phyloP scores from a whole-genome alignment of 192 early-diverging fungal genomes.

The Jimgerdemannia flammicorona region DNA sequence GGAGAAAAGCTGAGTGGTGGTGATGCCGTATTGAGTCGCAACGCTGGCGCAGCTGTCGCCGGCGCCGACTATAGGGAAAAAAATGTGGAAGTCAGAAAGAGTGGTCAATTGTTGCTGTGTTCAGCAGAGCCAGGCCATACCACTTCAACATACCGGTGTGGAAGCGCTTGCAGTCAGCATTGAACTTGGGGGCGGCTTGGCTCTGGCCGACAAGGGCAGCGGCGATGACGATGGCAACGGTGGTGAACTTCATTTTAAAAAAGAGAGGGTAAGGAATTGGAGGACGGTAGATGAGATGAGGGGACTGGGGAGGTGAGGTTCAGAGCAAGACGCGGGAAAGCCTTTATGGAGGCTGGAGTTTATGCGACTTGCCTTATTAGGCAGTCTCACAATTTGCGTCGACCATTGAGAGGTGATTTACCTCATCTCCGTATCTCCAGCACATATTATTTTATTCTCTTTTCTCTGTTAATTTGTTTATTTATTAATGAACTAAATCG shows the following conservation, averaged over 20 bases:
- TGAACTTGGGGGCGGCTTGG: neutral
- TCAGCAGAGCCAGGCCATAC: too few species aligned
- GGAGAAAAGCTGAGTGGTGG: neutral
- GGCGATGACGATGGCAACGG: neutral
- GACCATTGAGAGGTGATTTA: too few species aligned
- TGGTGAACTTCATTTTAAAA: slow-evolving; percentile 5
- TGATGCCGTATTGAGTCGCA: neutral
- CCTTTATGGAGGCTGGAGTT: too few species aligned
- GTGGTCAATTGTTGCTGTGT: neutral
- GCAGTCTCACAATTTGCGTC: too few species aligned
- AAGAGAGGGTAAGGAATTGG: neutral
- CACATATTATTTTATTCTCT: too few species aligned
- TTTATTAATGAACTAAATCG: too few species aligned
- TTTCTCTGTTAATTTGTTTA: too few species aligned
- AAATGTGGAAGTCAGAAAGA: neutral
- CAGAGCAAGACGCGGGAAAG: too few species aligned
- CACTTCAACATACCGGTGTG: neutral
- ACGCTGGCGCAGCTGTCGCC: neutral
- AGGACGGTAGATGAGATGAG: too few species aligned
- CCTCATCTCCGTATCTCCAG: too few species aligned
- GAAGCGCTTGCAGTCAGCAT: neutral
- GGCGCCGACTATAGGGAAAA: neutral
- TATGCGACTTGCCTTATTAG: too few species aligned
- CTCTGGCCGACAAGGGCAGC: neutral
- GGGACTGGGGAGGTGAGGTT: too few species aligned